Base-by-base conservation (phyloP, 805 yeast genomes). In the Saccharomycopsis guyanensis region DNA sequence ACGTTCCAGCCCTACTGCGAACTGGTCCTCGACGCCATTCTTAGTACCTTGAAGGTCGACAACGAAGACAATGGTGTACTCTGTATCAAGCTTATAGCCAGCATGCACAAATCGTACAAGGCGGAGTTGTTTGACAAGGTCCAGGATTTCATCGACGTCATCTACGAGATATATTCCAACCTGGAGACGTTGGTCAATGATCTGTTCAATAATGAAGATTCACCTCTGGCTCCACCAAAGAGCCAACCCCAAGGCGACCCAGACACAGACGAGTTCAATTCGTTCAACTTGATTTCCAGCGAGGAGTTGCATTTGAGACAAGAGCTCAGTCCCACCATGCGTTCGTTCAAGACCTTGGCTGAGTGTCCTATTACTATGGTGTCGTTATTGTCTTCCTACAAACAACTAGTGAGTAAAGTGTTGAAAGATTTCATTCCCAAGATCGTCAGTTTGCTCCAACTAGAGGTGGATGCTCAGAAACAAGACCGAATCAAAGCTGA, bases 301-400 rank as follows among this genome's bases (percentile, higher is more conserved):
- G 29, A 61, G 32, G 53, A 56, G 23, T 56, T 57, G 12, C 44
- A 69, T 68, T 13, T 68, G 69, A 36, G 39, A 16, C 33, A 35
- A 23, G 66, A 73, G 2, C 68, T 88, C 45, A 73, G 73, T 38
- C 75, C 73, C 51, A 82, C 96, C 3, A 75, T 86, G 74, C 71
- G 62, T 53, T 88, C 97, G 1, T 91, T 93, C 71, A 89, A 88
- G 60, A 86, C 91, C 12, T 72, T 93, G 50, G 86, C 96, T 0
- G 99, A 93, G 62, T 89, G 97, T 60, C 99, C 99, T 7, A 91
- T 93, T 34, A 88, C 96, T 3, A 84, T 93, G 81, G 98, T 93
- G 2, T 79, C 96, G 5, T 69, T 94, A 43, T 87, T 86, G 57
- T 85, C 96, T 1, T 80, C 95, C 0, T 88, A 89, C 66, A 86